A percentile compares a stretch with the other conserved stretches of the same genome.
Conservation (phyloP, 2,329 filamentous ascomycete species). For the Colletotrichum abscissum region DNA sequence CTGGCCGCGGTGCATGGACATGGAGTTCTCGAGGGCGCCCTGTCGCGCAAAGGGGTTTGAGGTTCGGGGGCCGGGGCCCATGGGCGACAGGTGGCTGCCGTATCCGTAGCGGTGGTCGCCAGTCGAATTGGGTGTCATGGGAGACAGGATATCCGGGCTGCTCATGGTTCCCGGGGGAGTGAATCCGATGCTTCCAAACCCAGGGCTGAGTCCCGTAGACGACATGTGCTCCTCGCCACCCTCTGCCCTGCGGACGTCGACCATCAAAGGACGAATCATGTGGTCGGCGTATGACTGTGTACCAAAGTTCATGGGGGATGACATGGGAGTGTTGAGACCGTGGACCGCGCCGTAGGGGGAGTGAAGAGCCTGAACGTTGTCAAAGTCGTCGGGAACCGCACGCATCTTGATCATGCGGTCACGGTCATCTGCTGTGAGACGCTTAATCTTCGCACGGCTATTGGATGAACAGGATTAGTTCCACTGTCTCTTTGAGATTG, state of each 20-base stretch:
- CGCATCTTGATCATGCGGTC: slow-evolving; percentile 80
- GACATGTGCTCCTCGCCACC: slow-evolving; percentile 73
- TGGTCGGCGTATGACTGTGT: slow-evolving; percentile 65
- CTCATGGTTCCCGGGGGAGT: slow-evolving; percentile 62
- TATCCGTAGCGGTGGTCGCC: slow-evolving; percentile 63
- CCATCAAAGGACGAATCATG: slow-evolving; percentile 75
- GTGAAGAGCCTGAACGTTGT: slow-evolving; percentile 76
- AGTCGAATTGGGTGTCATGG: slow-evolving; percentile 57
- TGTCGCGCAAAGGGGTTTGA: slow-evolving; percentile 66
- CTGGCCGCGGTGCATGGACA: slow-evolving; percentile 56
- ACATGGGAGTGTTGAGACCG: slow-evolving; percentile 59
- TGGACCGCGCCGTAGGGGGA: slow-evolving; percentile 74
- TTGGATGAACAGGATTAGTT: slow-evolving; percentile 33
- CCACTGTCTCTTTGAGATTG: background rate
- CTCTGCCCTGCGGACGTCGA: slow-evolving; percentile 74
- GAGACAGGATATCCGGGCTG: slow-evolving; percentile 66
- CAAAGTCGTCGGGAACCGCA: slow-evolving; percentile 77
- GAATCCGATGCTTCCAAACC: slow-evolving; percentile 75
- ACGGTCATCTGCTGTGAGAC: slow-evolving; percentile 75
- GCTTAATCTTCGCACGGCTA: slow-evolving; percentile 78
- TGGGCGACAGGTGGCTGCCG: slow-evolving; percentile 58
- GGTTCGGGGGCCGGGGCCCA: slow-evolving; percentile 60
- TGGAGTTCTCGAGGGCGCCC: slow-evolving; percentile 53
- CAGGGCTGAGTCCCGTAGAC: slow-evolving; percentile 73
- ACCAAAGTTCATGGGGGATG: slow-evolving; percentile 61